A percentile compares a stretch with the other conserved stretches of the same genome.
Conservation (phyloP, 2,329 filamentous ascomycete species). For the Triangularia setosa region DNA sequence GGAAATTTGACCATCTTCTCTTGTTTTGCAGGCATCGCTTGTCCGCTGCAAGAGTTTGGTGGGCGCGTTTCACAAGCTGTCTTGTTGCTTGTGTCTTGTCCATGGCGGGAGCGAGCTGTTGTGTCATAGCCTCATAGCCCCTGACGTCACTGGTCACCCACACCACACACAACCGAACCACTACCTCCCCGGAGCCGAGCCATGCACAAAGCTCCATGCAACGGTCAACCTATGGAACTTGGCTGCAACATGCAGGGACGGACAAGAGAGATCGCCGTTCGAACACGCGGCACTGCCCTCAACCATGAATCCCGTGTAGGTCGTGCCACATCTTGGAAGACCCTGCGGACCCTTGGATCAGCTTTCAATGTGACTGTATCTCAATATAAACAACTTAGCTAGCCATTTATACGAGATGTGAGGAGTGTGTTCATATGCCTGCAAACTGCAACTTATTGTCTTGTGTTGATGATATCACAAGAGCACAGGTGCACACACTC, state of each 20-base stretch:
- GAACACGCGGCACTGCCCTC: not conserved
- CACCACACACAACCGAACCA: not conserved
- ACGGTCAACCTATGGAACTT: not conserved
- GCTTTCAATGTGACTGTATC: not conserved
- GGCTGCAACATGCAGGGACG: not conserved
- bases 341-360: not conserved
- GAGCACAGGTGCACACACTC: too few relatives aligned
- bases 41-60: not conserved
- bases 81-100: not conserved
- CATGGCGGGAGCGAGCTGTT: not conserved
- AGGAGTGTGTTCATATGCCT: too few relatives aligned
- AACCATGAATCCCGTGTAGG: not conserved
- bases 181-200: not conserved
- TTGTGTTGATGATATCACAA: too few relatives aligned
- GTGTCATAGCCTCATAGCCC: not conserved
- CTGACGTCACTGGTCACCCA: constrained; percentile 5
- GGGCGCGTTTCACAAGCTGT: not conserved
- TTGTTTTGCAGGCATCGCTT: not conserved
- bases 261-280: not conserved
- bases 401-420: not conserved
- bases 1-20: not conserved
- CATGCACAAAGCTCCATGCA: not conserved
- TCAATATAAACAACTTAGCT: not conserved
- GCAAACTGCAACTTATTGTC: too few relatives aligned
- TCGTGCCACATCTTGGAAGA: not conserved